Evolutionary conservation across 2,329 filamentous ascomycete genomes (phyloP), one percentile per base, ranked within the genome.

Genomic region (Diplodia corticola): DNA sequence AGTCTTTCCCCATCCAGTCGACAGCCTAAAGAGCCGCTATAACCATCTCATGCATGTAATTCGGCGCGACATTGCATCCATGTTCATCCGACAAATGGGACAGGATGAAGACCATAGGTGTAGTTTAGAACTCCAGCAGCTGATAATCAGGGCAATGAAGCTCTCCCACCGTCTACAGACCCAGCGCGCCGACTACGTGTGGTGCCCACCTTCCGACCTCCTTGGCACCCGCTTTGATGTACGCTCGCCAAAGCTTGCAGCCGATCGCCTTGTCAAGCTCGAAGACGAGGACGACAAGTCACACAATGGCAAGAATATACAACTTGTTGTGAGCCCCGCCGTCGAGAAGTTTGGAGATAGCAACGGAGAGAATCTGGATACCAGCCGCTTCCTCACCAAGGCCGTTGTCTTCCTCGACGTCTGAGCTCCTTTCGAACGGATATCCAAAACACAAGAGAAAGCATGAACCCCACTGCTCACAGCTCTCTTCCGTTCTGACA

Each of bases 91-190:
- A 1, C 0, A 7, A 0, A 44, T 44, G 37, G 37, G 3, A n/a
- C 1, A 1, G 4, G 9, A 7, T 2, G 37, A 44, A 7, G 1
- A n/a, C 0, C 15, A n/a, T 4, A 44, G 0, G 5, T 44, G 17
- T 3, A 0, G 2, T 3, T 7, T 7, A 7, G 4, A 44, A 17
- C 37, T 44, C 17, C 15, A n/a, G 1, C 2, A n/a, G 7, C 15
- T 44, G 5, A n/a, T n/a, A 1, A 0, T 0, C 7, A 44, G 37
- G 2, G 40, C 40, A 0, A 20, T 44, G 7, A 20, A 4, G 40
- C 40, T 44, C 1, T 44, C 20, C 6, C 20, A 17, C 3, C 40
- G 40, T 20, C 17, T 44, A 20, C 6, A 44, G 40, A 20, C 7
- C 2, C 40, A 44, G 17, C 40, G 40, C 7, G 40, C 40, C 2